Base-by-base conservation (phyloP, 768 basidiomycete genomes). In the Hericium erinaceus region DNA sequence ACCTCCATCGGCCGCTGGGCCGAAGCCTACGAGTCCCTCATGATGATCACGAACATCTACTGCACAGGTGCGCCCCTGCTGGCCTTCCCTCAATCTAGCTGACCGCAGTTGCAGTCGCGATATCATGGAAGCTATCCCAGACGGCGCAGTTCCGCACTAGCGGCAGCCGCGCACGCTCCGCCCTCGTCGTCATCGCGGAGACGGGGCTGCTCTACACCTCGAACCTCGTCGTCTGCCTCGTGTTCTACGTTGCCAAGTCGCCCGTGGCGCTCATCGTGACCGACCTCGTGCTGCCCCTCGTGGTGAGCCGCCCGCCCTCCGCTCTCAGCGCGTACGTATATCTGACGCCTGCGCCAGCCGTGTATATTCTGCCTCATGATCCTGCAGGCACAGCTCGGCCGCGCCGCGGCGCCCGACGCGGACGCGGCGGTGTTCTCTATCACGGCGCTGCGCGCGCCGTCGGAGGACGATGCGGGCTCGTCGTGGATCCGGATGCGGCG, bases 401-500 rank as follows among this genome's bases (percentile, higher is more conserved):
- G 33, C 33, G 33, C 33, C 1, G 33, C 33, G 33, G 33, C 33
- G 33, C 33, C 33, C 33, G 8, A 33, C 26, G 26, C 26, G 33
- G 33, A 33, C 33, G 33, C 8, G 1, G 9, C 6, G 33, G 8
- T 33, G 33, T 33, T 33, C 33, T 7, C 33, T 1, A 33, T 33
- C 33, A 10, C 6, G 8, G 9, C 33, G 33, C 33, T 33, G 33
- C 33, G 33, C 33, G 33, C 33, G 33, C 33, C 33, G 8, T 33
- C 33, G 33, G 33, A 33, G 33, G 33, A 33, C 5, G 33, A 10
- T 10, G 33, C 1, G 8, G 15, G 87, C 87, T 1, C 79, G 87
- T 67, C 91, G 89, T 13, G 91, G 92, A 64, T 78, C 74, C 56
- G 81, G 81, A 84, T 38, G 80, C 92, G n/a, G 83, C 87, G 0